Evolutionary conservation across 805 yeast genomes (phyloP), one percentile per base, ranked within the genome.

Genomic region (Maudiozyma serrabonitensis): DNA sequence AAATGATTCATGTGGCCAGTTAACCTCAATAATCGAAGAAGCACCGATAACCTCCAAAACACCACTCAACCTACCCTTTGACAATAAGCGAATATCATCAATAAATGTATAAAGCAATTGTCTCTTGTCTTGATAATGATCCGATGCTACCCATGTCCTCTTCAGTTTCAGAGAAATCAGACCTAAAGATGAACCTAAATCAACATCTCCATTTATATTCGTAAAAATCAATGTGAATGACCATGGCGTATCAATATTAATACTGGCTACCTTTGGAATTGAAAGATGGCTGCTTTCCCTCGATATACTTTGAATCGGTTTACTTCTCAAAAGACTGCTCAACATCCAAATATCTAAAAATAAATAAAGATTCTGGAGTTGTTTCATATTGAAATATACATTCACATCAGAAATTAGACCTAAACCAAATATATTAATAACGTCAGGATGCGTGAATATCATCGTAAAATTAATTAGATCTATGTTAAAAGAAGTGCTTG

Each of bases 321-420:
- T 53, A 1, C 59, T 48, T 6, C 51, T 52, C n/a, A 65, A 55
- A 13, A 57, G 57, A 1, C 69, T 60, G 37, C 69, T 74, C 0
- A 91, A 83, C 21, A 76, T 61, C 96, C 97, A 89, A 32, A 87
- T 80, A 66, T 90, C 95, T 49, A 73, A 73, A 67, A 93, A 93
- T 26, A 90, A 66, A 47, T 85, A 83, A 49, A 91, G 66, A 62
- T 93, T 97, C 61, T 90, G 96, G 46, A 86, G 72, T 63, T 93
- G 97, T 56, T 86, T 86, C 52, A 89, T 72, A 56, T 87, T 86
- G 50, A 93, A 68, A 57, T 78, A 84, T 0, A 86, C 75, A 34
- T 71, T 71, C 2, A 84, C 76, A 50, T 78, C 79, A 0, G 76
- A 69, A 5, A 88, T 56, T 9, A 75, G 69, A 3, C 79, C 80